Conservation (phyloP, 768 basidiomycete species). For the Tulasnella sp. region DNA sequence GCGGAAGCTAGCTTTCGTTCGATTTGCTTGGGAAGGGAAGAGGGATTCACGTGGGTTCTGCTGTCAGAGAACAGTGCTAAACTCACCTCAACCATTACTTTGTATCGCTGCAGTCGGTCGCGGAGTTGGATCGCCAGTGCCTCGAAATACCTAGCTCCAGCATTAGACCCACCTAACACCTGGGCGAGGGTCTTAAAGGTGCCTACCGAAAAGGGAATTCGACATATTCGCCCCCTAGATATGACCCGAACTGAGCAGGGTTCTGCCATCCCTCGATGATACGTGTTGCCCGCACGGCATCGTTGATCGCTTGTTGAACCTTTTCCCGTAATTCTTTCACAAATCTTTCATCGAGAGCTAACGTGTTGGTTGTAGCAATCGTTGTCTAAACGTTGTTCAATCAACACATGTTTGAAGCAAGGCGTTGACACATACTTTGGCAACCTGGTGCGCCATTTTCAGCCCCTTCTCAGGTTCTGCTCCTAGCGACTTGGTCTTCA, state of each 20-base stretch:
- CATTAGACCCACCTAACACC: background rate
- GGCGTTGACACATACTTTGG: conserved; percentile 39
- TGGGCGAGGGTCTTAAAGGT: background rate
- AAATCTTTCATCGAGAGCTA: conserved; percentile 52
- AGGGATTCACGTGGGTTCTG: background rate
- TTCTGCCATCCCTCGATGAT: conserved; percentile 70
- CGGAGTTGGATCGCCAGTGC: conserved; percentile 58
- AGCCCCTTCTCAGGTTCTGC: conserved; percentile 63
- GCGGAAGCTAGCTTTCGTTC: conserved; percentile 68
- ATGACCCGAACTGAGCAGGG: conserved; percentile 59
- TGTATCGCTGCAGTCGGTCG: conserved; percentile 64
- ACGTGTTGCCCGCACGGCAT: conserved; percentile 62
- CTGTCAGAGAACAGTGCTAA: background rate
- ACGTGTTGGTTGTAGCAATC: conserved; percentile 29
- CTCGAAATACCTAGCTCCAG: conserved; percentile 4
- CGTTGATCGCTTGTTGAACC: conserved; percentile 66
- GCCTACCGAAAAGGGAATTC: conserved; percentile 71
- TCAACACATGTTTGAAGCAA: background rate
- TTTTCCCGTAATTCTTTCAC: conserved; percentile 61
- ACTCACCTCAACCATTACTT: conserved; percentile 62
- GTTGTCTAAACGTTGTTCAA: background rate
- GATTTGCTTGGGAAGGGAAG: conserved; percentile 49
- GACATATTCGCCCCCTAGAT: conserved; percentile 20
- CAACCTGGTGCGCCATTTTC: conserved; percentile 50
- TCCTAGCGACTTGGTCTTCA: conserved; percentile 63